Percentiles rank a stretch among this genome's conserved stretches.
Conservation (phyloP, 2,329 filamentous ascomycete genomes). For the Lojkania enalia region DNA sequence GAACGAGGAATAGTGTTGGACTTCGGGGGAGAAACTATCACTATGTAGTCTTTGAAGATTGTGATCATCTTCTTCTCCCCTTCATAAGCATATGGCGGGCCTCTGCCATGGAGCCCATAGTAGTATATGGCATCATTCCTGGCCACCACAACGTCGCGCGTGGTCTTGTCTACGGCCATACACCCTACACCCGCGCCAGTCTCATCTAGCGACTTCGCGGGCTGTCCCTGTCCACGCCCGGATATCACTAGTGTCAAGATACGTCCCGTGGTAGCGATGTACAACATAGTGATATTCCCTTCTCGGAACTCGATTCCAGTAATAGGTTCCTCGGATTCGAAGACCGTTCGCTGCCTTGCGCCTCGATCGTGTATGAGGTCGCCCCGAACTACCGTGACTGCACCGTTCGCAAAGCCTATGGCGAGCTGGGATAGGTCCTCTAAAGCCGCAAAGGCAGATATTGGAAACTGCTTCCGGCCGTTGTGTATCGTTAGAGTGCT, state of each 20-base stretch:
- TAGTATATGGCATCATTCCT: constrained; percentile 95
- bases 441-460: constrained; percentile 85
- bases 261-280: constrained; percentile 86
- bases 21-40: constrained; percentile 78
- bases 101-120: constrained; percentile 82
- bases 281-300: constrained; percentile 72
- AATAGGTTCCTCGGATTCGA: constrained; percentile 94
- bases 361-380: constrained; percentile 95
- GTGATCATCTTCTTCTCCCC: constrained; percentile 81
- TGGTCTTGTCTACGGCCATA: constrained; percentile 82
- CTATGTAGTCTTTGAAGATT: constrained; percentile 83
- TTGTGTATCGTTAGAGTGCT: constrained; percentile 87
- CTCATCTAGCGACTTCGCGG: constrained; percentile 86
- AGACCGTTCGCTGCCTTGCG: constrained; percentile 89
- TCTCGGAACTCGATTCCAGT: constrained; percentile 82
- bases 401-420: constrained; percentile 92
- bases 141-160: constrained; percentile 86
- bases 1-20: constrained; percentile 57
- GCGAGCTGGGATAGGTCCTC: constrained; percentile 91
- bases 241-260: constrained; percentile 86
- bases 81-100: constrained; percentile 88
- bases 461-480: constrained; percentile 89
- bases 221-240: constrained; percentile 85
- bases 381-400: constrained; percentile 89
- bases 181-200: constrained; percentile 90